A percentile compares a stretch with the other conserved stretches of the same genome.
phyloP scores from a whole-genome alignment of 2,329 filamentous ascomycete genomes.

The Microdochium nivale region DNA sequence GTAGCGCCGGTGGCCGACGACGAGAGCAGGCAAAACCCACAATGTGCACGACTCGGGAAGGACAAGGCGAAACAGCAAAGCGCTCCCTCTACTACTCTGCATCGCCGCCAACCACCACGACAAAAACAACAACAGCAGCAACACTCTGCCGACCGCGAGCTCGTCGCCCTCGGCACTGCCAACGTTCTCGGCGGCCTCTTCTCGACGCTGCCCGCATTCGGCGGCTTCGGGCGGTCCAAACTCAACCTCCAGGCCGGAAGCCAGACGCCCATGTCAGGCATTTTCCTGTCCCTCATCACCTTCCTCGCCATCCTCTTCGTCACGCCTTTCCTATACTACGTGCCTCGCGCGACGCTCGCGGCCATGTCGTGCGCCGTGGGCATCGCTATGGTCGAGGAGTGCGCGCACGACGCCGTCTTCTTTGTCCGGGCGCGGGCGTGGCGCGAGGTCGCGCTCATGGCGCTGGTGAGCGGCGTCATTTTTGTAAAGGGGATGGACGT shows the following conservation, averaged over 20 bases:
- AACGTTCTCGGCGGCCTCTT: slow-evolving; percentile 66
- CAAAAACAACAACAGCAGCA: slow-evolving; percentile 13
- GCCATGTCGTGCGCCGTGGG: slow-evolving; percentile 69
- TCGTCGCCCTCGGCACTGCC: slow-evolving; percentile 61
- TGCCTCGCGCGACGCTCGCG: slow-evolving; percentile 65
- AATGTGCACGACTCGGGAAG: too few relatives aligned
- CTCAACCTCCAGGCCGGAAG: slow-evolving; percentile 64
- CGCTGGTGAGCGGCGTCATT: slow-evolving; percentile 61
- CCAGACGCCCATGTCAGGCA: slow-evolving; percentile 63
- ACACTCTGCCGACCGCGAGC: slow-evolving; percentile 61
- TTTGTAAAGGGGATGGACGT: slow-evolving; percentile 65
- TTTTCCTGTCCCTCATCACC: slow-evolving; percentile 59
- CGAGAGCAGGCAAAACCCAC: background rate
- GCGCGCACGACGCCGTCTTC: slow-evolving; percentile 62
- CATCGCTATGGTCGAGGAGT: slow-evolving; percentile 65
- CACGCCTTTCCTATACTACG: slow-evolving; percentile 63
- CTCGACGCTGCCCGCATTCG: slow-evolving; percentile 63
- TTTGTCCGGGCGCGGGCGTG: slow-evolving; percentile 59
- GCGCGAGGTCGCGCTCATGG: slow-evolving; percentile 58
- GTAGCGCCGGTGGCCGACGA: slow-evolving; percentile 41
- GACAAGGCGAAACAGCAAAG: too few relatives aligned
- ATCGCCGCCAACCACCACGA: background rate
- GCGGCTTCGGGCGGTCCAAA: slow-evolving; percentile 68
- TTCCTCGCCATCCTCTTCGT: slow-evolving; percentile 56
- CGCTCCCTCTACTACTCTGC: background rate